Conservation (phyloP, 2,329 filamentous ascomycete genomes). For the Trichoderma atroviride region DNA sequence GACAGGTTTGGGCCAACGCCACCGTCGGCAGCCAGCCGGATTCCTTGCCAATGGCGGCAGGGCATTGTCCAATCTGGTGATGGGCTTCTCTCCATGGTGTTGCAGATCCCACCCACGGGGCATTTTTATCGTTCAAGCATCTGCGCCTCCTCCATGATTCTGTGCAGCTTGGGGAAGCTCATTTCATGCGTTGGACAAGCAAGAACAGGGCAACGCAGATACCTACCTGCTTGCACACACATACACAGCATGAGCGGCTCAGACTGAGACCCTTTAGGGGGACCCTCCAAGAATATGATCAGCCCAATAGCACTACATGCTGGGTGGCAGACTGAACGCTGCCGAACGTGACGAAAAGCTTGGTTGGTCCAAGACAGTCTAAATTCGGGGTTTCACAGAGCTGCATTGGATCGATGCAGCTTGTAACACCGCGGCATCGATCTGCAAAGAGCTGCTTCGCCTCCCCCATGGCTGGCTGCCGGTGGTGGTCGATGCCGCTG, state of each 20-base stretch:
- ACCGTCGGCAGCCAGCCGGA: constrained; percentile 25
- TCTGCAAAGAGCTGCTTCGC: constrained; percentile 25
- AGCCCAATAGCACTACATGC: not conserved
- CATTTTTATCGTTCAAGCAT: not conserved
- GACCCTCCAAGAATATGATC: not conserved
- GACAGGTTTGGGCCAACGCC: constrained; percentile 25
- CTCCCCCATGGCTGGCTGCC: constrained; percentile 17
- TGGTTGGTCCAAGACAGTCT: constrained; percentile 3
- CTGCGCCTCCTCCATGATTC: not conserved
- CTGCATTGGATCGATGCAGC: constrained; percentile 10
- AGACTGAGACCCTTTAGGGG: not conserved
- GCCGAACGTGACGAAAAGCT: not conserved
- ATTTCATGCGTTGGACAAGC: not conserved
- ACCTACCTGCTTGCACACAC: not conserved
- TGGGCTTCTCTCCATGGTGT: not conserved
- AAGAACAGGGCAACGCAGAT: not conserved
- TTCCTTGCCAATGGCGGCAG: constrained; percentile 17
- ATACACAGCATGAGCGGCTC: not conserved
- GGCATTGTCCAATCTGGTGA: constrained; percentile 5
- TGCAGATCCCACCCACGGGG: constrained; percentile 14
- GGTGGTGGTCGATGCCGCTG: not conserved
- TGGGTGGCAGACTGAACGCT: not conserved
- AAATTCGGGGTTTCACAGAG: constrained; percentile 10
- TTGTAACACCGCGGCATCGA: constrained; percentile 25
- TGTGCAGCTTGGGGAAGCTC: not conserved